Evolutionary conservation across 805 yeast genomes (phyloP), one percentile per base, ranked within the genome.

Genomic region (Ogataea nitratoaversa): DNA sequence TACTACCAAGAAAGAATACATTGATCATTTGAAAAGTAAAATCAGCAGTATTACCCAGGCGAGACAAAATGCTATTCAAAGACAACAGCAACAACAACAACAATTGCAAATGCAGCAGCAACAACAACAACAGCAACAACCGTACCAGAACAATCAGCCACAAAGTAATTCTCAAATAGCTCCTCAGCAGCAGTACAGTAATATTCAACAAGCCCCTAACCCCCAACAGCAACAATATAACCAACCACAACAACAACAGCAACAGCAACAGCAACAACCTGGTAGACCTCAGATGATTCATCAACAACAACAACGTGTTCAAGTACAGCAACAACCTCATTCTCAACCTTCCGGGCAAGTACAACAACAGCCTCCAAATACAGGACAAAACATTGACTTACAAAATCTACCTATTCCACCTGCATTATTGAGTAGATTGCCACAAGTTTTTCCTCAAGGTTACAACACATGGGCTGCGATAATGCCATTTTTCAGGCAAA

Each of bases 381-480:
- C 31, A 17, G 34, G 37, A 4, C 48, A 34, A 22, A 59, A 54
- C 27, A 54, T 68, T 23, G 75, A 71, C 41, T 63, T 85, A 56
- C 76, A 82, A 46, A 78, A 76, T 32, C 65, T 78, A 2, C 88
- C 86, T 3, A 86, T 89, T 37, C 95, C 95, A 0, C 75, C 74
- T 13, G 75, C 78, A 2, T 59, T 87, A 19, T 62, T 87, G 17
- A 69, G 73, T 38, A 76, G 76, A 52, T 74, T 87, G 34, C 95
- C 95, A 8, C 82, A 76, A 34, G 47, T 54, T 8, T 67, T 87
- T 25, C 96, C 96, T 0, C 81, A 82, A 12, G 82, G 79, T 36
- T 81, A 81, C 22, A 81, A 75, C 49, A 85, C 95, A 6, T 89
- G 96, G 96, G 76, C 78, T 18, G 85, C 80, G 56, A 78, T 87